These are phyloP conservation scores for Dryas alaskensis DNA, from an alignment of 306 rosid species.

Conservation along the genomic window DNA sequence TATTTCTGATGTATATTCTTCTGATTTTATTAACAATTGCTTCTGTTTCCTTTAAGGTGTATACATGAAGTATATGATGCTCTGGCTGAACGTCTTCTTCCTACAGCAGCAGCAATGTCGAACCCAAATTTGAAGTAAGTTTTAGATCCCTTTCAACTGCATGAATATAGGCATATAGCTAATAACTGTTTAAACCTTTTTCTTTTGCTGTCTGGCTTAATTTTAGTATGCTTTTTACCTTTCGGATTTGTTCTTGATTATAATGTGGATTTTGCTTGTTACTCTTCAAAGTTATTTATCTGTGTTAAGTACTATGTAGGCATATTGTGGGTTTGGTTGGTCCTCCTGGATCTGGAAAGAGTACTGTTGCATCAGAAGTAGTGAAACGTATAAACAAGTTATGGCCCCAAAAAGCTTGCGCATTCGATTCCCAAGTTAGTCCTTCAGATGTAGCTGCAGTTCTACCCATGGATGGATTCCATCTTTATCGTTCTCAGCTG, in stretches of 20 bases:
- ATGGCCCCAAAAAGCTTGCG: conserved; percentile 59
- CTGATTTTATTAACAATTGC: not conserved
- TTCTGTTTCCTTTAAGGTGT: conserved; percentile 38
- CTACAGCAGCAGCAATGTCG: conserved; percentile 40
- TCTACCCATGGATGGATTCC: conserved; percentile 94
- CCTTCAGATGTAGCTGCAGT: conserved; percentile 61
- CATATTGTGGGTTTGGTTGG: conserved; percentile 84
- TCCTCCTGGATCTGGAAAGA: conserved; percentile 96
- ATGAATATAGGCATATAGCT: not conserved
- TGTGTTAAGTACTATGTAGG: conserved; percentile 39
- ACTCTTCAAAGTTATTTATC: conserved; percentile 18
- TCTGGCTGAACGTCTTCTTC: conserved; percentile 63
- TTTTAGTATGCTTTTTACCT: not conserved
- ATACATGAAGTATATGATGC: conserved; percentile 73
- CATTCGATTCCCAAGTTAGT: conserved; percentile 58
- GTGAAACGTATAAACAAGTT: conserved; percentile 62
- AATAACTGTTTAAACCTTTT: not conserved
- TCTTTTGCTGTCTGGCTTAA: not conserved
- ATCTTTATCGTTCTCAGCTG: conserved; percentile 80
- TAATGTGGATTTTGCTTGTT: conserved; percentile 4
- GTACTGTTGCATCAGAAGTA: conserved; percentile 75
- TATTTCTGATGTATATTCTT: not conserved
- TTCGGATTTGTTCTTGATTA: not conserved
- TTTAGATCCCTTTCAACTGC: conserved; percentile 1
- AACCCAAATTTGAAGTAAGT: conserved; percentile 64